Evolutionary conservation across 306 rosid species (phyloP), one percentile per base, ranked within the genome.

Genomic region (Datisca glomerata): DNA sequence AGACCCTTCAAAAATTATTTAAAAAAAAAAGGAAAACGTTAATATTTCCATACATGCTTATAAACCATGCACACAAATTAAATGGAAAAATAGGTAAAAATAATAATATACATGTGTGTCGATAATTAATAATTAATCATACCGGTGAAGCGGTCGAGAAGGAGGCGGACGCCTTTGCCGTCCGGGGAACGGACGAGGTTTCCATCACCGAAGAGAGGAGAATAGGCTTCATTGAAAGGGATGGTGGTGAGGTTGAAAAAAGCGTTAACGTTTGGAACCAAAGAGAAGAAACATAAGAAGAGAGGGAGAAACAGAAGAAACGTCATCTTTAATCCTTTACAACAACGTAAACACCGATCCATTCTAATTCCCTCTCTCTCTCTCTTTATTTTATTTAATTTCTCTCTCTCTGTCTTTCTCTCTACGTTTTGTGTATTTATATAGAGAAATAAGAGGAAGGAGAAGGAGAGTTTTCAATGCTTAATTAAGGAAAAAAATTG

Each of bases 71-170:
- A 12, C 5, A 22, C 31, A 19, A 13, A 37, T 14, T 1, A 40
- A 21, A 11, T 24, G 16, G 1, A 21, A 19, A 29, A 32, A 56
- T 3, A 24, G 14, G 38, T 17, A 18, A 41, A 12, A 7, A 25
- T 9, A 3, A 33, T 43, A 14, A 3, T 3, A 16, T 8, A 18
- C 1, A 7, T 7, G 12, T 24, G 8, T 2, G 6, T 31, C 2
- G 5, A 5, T 28, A 4, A 1, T 7, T 14, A 1, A 2, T 13
- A 2, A 17, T 27, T 24, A 7, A n/a, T 14, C 38, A 13, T 42
- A 84, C 98, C 98, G 35, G 98, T 72, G 61, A 46, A 84, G 25
- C 84, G 96, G 54, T 84, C 92, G 12, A 91, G 98, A 64, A 68
- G 93, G 51, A 91, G 92, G 6, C 79, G 75, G 2, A 73, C 98